Percentiles rank a stretch among this genome's conserved stretches.
phyloP scores from a whole-genome alignment of 2,329 filamentous ascomycete species.

The Trichoderma breve region DNA sequence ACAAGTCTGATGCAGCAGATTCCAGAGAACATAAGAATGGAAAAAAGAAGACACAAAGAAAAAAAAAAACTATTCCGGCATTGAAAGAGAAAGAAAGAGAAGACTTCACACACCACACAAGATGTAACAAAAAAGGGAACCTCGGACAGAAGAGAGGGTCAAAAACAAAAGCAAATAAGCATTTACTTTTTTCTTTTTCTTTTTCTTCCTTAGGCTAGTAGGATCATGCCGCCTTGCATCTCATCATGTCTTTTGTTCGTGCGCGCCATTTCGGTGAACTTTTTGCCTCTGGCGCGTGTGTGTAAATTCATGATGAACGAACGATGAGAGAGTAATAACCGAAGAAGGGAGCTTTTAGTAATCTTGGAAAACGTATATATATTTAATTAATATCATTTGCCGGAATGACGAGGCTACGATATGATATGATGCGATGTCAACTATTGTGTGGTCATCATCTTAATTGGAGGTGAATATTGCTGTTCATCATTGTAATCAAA shows the following conservation, averaged over 20 bases:
- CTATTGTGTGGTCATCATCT: neutral
- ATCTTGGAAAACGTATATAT: neutral
- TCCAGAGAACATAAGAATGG: constrained; percentile 3
- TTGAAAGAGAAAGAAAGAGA: constrained; percentile 9
- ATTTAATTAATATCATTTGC: neutral
- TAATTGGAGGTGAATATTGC: neutral
- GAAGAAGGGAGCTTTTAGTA: neutral
- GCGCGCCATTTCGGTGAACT: neutral
- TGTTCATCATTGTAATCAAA: neutral
- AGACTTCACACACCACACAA: neutral
- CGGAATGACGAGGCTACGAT: neutral
- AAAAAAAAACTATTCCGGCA: neutral
- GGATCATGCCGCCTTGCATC: neutral
- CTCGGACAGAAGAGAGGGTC: neutral
- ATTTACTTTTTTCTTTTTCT: neutral
- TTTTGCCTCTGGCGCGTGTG: neutral
- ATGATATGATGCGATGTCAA: neutral
- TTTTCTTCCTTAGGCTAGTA: neutral
- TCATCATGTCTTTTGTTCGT: neutral
- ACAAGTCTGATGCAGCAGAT: constrained; percentile 4
- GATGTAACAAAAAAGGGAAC: constrained; percentile 1
- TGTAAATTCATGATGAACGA: neutral
- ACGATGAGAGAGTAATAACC: neutral
- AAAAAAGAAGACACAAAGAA: neutral
- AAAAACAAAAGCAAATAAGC: constrained; percentile 9